phyloP scores from a whole-genome alignment of 768 basidiomycete genomes.

The Panellus pusillus region DNA sequence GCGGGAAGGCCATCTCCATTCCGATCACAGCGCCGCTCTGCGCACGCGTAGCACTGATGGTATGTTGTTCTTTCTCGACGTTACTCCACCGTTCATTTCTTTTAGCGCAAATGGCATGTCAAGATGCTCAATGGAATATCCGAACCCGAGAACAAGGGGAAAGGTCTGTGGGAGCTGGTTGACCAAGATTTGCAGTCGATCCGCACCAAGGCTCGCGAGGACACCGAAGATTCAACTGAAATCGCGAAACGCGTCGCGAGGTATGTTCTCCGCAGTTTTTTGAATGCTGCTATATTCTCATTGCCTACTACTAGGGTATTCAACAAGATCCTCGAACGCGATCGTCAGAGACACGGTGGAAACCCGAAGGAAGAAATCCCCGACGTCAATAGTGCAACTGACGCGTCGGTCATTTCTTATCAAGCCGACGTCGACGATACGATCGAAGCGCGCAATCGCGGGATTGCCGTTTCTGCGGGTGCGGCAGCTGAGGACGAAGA shows the following conservation, averaged over 20 bases:
- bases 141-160: not conserved
- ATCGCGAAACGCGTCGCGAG: conserved; percentile 1
- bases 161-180: not conserved
- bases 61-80: not conserved
- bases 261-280: not conserved
- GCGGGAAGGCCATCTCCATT: conserved; percentile 3
- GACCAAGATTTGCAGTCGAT: not conserved
- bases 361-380: not conserved
- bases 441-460: not conserved
- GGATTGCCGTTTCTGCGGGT: not conserved
- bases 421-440: conserved; percentile 1
- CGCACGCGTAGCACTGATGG: conserved; percentile 1
- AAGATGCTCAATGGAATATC: not conserved
- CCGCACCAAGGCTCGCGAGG: not conserved
- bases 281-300: not conserved
- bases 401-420: not conserved
- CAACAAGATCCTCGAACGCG: not conserved
- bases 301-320: not conserved
- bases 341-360: not conserved
- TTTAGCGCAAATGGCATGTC: conserved; percentile 3
- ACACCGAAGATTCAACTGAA: not conserved
- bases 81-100: not conserved
- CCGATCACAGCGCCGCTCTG: conserved; percentile 1
- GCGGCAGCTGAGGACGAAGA: not conserved
- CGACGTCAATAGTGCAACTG: not conserved